phyloP scores from a whole-genome alignment of 768 basidiomycete species.

The Krasilnikovozyma curviuscula region DNA sequence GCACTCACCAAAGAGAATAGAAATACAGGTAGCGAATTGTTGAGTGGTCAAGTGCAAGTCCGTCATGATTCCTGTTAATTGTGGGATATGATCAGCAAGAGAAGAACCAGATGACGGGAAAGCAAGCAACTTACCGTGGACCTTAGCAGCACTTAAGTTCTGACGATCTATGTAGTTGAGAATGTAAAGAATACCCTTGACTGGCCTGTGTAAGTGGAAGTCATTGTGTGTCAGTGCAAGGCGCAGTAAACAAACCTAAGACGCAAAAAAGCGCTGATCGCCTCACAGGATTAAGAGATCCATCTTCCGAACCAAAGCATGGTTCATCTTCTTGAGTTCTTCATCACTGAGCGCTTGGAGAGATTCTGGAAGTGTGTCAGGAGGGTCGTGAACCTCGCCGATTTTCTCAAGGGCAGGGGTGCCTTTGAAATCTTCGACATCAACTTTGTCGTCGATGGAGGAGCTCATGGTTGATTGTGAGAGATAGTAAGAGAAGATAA shows the following conservation, averaged over 20 bases:
- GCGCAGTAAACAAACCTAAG: not conserved
- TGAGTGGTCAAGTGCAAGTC: slow-evolving; percentile 19
- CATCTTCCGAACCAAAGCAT: slow-evolving; percentile 17
- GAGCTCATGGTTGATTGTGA: too few species aligned
- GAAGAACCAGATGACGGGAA: too few species aligned
- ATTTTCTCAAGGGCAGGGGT: not conserved
- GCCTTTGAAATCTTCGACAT: not conserved
- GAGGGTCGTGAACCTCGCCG: not conserved
- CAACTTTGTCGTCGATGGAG: not conserved
- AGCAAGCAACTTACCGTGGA: too few species aligned
- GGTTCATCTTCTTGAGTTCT: slow-evolving; percentile 17
- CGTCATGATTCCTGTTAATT: slow-evolving; percentile 19
- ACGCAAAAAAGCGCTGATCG: slow-evolving; percentile 12
- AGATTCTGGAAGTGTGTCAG: slow-evolving; percentile 18
- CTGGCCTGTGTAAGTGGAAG: not conserved
- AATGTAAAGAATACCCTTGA: slow-evolving; percentile 7
- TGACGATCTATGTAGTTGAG: slow-evolving; percentile 5
- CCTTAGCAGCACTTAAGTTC: slow-evolving; percentile 1
- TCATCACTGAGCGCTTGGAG: slow-evolving; percentile 16
- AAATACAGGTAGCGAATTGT: slow-evolving; percentile 18
- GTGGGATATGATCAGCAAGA: slow-evolving; percentile 20
- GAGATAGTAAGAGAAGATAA: too few species aligned
- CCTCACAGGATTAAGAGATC: slow-evolving; percentile 21
- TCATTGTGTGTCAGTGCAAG: not conserved
- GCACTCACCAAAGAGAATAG: slow-evolving; percentile 23